Percentiles rank a stretch among this genome's conserved stretches.
Evolutionary conservation across 768 basidiomycete species (phyloP).

Genomic region (Tylopilus sp.): DNA sequence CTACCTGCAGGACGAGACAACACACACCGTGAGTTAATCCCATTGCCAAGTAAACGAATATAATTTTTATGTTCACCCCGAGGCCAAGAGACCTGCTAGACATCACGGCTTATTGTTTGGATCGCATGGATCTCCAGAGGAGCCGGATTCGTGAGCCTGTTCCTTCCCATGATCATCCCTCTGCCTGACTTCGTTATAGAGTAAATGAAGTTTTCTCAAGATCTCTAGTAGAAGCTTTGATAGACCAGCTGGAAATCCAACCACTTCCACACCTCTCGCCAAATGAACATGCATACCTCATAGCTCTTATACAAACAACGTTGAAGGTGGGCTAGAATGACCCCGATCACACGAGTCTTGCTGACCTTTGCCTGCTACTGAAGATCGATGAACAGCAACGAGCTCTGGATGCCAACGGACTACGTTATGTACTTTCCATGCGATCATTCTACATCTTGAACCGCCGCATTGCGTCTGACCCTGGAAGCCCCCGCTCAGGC

Average conservation of each 20-base stretch:
- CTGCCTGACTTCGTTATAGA: constrained; percentile 29
- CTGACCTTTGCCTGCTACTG: not conserved
- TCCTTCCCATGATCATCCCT: not conserved
- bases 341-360: not conserved
- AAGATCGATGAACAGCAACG: constrained; percentile 89
- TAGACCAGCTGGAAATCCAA: constrained; percentile 59
- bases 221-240: constrained; percentile 53
- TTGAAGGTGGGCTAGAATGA: constrained; percentile 57
- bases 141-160: constrained; percentile 43
- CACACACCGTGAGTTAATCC: constrained; percentile 17
- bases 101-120: constrained; percentile 56
- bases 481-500: constrained; percentile 44
- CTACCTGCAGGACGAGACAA: constrained; percentile 23
- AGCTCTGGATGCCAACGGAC: constrained; percentile 88
- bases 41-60: not conserved
- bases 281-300: constrained; percentile 80
- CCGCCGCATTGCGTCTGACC: constrained; percentile 49
- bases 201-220: constrained; percentile 57
- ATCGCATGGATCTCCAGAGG: constrained; percentile 50
- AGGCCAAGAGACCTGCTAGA: constrained; percentile 26
- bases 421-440: constrained; percentile 92
- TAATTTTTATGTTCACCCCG: not conserved
- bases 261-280: constrained; percentile 69
- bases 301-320: constrained; percentile 83
- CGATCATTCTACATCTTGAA: constrained; percentile 88